phyloP scores from a whole-genome alignment of 108 stramenopile species.

The Fragilaria crotonensis region DNA sequence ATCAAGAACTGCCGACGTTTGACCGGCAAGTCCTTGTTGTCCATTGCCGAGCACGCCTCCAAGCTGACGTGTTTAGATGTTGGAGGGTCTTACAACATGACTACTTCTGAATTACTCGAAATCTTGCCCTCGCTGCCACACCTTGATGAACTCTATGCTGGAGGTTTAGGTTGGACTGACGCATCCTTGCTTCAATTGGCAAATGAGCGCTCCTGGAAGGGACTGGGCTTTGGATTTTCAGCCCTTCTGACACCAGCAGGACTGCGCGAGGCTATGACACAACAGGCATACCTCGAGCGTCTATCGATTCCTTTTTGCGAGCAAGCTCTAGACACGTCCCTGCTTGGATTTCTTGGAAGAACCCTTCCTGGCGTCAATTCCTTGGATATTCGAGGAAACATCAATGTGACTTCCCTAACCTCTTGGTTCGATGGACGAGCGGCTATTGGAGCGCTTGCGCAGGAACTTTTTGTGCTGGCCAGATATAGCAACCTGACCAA shows the following conservation, averaged over 20 bases:
- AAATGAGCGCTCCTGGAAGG: constrained; percentile 33
- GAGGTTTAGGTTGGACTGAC: constrained; percentile 74
- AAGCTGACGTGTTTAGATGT: constrained; percentile 48
- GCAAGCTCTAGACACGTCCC: constrained; percentile 55
- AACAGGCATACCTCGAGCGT: constrained; percentile 23
- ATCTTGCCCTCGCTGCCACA: constrained; percentile 14
- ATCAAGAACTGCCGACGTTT: constrained; percentile 76
- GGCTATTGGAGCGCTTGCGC: constrained; percentile 6
- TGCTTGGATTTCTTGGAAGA: constrained; percentile 54
- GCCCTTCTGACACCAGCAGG: constrained; percentile 35
- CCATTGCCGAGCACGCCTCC: constrained; percentile 15
- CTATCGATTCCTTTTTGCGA: constrained; percentile 72
- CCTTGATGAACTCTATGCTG: constrained; percentile 54
- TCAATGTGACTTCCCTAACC: constrained; percentile 41
- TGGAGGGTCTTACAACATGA: constrained; percentile 66
- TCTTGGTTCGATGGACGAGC: constrained; percentile 78
- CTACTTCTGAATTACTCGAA: constrained; percentile 35
- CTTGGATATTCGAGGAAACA: constrained; percentile 75
- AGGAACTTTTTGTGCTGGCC: constrained; percentile 61
- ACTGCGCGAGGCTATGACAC: constrained; percentile 34
- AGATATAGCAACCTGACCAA: constrained; percentile 57
- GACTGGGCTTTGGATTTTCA: constrained; percentile 61
- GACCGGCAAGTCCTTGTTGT: constrained; percentile 31
- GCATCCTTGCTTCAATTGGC: constrained; percentile 28
- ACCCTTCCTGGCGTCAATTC: constrained; percentile 37